phyloP scores from a whole-genome alignment of 1,284 basidiomycete species.

The Leccinum pachyderme region DNA sequence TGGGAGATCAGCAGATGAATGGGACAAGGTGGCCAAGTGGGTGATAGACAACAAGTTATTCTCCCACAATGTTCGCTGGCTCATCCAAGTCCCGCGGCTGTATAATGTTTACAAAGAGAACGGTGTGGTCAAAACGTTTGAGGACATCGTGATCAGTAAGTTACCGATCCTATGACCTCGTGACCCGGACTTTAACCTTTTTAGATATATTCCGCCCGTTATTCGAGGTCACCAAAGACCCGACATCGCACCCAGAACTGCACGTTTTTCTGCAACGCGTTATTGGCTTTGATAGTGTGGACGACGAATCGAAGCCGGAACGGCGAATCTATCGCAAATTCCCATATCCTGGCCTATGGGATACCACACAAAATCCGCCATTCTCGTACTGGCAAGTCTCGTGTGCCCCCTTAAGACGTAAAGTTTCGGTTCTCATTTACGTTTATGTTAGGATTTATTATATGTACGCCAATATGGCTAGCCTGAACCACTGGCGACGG shows the following conservation, averaged over 20 bases:
- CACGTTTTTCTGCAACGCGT: slow-evolving; percentile 97
- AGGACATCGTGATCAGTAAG: slow-evolving; percentile 88
- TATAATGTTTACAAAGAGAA: slow-evolving; percentile 97
- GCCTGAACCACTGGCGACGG: slow-evolving; percentile 90
- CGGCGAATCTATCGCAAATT: slow-evolving; percentile 93
- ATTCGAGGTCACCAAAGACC: slow-evolving; percentile 96
- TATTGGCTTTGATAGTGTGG: slow-evolving; percentile 95
- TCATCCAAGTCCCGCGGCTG: slow-evolving; percentile 93
- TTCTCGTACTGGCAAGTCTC: slow-evolving; percentile 85
- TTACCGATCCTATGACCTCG: slow-evolving; percentile 12
- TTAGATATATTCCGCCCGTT: slow-evolving; percentile 91
- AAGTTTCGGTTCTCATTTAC: not conserved
- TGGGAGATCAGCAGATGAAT: slow-evolving; percentile 78
- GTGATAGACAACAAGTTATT: slow-evolving; percentile 91
- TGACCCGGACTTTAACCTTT: slow-evolving; percentile 5
- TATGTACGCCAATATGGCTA: slow-evolving; percentile 96
- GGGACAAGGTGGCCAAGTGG: slow-evolving; percentile 99
- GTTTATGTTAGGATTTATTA: slow-evolving; percentile 80
- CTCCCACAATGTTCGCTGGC: slow-evolving; percentile 97
- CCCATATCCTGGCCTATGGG: slow-evolving; percentile 91
- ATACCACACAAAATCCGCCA: slow-evolving; percentile 86
- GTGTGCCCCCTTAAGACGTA: not conserved
- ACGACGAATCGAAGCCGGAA: slow-evolving; percentile 97
- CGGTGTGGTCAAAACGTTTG: slow-evolving; percentile 84
- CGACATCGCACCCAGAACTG: slow-evolving; percentile 86